These are phyloP conservation scores for Sclerotiophoma versabilis DNA, from an alignment of 2,329 filamentous ascomycete species.

Conservation along the genomic window DNA sequence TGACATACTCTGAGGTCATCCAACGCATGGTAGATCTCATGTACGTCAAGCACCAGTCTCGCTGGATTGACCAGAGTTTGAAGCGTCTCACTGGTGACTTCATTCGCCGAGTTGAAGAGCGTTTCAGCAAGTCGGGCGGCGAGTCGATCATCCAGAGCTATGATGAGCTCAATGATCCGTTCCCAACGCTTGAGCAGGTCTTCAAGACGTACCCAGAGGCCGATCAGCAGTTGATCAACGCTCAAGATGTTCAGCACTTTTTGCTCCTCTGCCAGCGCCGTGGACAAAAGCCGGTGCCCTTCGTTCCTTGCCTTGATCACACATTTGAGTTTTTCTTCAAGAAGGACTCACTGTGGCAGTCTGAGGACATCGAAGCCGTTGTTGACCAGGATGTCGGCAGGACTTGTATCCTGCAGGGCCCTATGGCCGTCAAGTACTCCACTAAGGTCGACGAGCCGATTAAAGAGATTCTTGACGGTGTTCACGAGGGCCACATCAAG, in stretches of 20 bases:
- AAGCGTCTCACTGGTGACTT: constrained; percentile 89
- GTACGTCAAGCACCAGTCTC: constrained; percentile 54
- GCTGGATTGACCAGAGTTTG: constrained; percentile 69
- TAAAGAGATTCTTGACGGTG: constrained; percentile 89
- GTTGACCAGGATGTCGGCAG: constrained; percentile 95
- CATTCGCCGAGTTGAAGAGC: constrained; percentile 95
- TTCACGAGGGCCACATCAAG: constrained; percentile 88
- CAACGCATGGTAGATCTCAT: constrained; percentile 56
- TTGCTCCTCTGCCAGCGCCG: constrained; percentile 88
- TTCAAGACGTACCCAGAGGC: constrained; percentile 85
- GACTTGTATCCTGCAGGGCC: constrained; percentile 95
- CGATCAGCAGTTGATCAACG: constrained; percentile 91
- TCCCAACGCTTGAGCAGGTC: constrained; percentile 77
- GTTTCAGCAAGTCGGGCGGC: constrained; percentile 81
- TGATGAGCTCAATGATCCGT: constrained; percentile 84
- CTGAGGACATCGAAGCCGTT: constrained; percentile 94
- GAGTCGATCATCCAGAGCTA: constrained; percentile 89
- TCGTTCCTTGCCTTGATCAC: constrained; percentile 93
- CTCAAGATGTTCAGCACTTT: constrained; percentile 98
- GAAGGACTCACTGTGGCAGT: constrained; percentile 99
- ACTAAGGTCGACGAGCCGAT: constrained; percentile 91
- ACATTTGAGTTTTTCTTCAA: constrained; percentile 99
- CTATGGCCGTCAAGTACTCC: constrained; percentile 89
- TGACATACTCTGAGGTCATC: constrained; percentile 58
- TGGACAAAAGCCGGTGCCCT: constrained; percentile 94